Base-by-base conservation (phyloP, 441 rosid species). In the Manihot esculenta region DNA sequence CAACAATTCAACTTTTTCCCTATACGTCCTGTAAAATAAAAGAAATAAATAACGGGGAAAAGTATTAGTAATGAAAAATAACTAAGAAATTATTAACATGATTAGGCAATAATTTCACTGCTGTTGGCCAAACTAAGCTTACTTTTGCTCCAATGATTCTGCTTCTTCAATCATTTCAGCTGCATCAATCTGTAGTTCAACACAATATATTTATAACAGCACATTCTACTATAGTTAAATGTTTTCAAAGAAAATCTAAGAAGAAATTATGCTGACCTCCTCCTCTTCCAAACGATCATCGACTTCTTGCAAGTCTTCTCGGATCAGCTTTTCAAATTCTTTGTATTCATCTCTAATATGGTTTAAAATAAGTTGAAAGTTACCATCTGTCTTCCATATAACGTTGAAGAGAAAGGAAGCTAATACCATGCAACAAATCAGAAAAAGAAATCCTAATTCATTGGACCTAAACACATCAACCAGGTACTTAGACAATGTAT, bases 271-370 rank as follows among this genome's bases (percentile, higher is more conserved):
- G 14, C 79, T 50, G 63, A 92, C 99, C 96, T 95, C 98, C 72
- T 92, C 99, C 84, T 95, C 99, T 80, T 90, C 99, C 84, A 95
- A 68, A 27, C 98, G 94, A 66, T 84, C 78, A 80, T 95, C 99
- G 45, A 95, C 97, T 80, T 84, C 95, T 71, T 75, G 84, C 84
- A 95, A 74, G 78, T 95, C 96, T 51, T 88, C 99, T 81, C 91
- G 91, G 70, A 95, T 95, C 84, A 86, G 73, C 85, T 89, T 95
- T 81, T 95, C 96, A 51, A 93, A 93, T 76, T 91, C 98, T 78
- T 88, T 95, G 88, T 93, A 93, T 81, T 93, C 97, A 51, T 92
- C 98, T 72, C 99, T 94, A 77, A 73, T 51, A 77, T 8, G 55
- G 71, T 68, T 60, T 76, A 54, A 63, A 13, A 70, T 27, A 65